Base-by-base conservation (phyloP, 164 flowering plant genomes). In the Dillenia suffruticosa region DNA sequence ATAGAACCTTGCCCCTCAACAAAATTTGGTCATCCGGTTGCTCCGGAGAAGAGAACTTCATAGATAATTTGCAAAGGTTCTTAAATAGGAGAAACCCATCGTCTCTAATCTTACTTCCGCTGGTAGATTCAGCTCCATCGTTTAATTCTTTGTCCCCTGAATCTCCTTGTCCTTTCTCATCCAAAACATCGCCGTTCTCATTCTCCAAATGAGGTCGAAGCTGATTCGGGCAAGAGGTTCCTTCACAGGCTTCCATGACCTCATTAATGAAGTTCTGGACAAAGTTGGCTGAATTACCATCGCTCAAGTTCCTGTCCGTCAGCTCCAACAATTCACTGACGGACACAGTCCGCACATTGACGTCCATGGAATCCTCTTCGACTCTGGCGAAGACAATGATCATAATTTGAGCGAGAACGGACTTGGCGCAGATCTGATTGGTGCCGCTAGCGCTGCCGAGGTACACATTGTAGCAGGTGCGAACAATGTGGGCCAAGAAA, bases 351-450 rank as follows among this genome's bases (percentile, higher is more conserved):
- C 54, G 63, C 24, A 84, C 53, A 8, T 54, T 46, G n/a, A 74
- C 85, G 24, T 76, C 74, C 78, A 88, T 58, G 2, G 82, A 79
- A 61, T 90, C 90, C 65, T 77, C 87, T 72, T 95, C 97, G 0
- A 78, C 87, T 64, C 99, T 68, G 0, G 82, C 54, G 68, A 80
- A 92, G n/a, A 95, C 81, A 57, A 92, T 85, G 22, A 79, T 55
- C 82, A 90, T 70, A 55, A 92, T 92, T 84, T 95, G 99, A 1
- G 96, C 94, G 14, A 95, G 77, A 40, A 82, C 88, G 0, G 94
- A 74, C 76, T 95, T 95, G 3, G 97, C 97, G 59, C 92, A 90
- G 80, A 92, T 88, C 94, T 92, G 97, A 75, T 87, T 88, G 57
- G 92, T 87, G 17, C 89, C 89, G 69, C 71, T 90, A 49, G 71